These are phyloP conservation scores for Botrytis paeoniae DNA, from an alignment of 2,329 filamentous ascomycete genomes.

Conservation along the genomic window DNA sequence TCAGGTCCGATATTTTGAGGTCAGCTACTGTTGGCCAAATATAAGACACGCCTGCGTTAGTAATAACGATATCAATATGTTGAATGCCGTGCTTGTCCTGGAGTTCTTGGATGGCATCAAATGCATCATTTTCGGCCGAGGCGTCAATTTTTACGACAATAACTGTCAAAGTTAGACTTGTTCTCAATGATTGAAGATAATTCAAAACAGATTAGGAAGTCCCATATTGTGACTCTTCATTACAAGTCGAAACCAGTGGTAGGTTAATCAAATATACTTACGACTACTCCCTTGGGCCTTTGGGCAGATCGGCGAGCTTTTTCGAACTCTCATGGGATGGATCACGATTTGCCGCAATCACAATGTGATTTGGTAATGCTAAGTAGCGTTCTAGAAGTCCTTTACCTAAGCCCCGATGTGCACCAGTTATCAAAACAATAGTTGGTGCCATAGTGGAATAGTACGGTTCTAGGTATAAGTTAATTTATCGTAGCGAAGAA, in stretches of 20 bases:
- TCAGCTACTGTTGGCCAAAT: background rate
- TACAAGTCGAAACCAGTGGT: background rate
- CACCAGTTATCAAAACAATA: slow-evolving; percentile 1
- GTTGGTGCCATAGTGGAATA: background rate
- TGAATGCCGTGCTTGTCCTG: background rate
- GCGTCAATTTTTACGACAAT: background rate
- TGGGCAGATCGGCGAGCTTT: slow-evolving; percentile 32
- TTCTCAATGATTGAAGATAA: background rate
- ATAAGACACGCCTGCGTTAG: background rate
- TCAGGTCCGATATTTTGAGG: background rate
- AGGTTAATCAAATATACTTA: background rate
- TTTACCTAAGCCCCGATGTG: background rate
- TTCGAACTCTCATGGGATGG: slow-evolving; percentile 29
- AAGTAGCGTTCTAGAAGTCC: background rate
- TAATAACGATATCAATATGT: background rate
- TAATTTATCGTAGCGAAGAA: background rate
- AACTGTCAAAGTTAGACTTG: background rate
- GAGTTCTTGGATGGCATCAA: background rate
- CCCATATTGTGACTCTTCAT: background rate
- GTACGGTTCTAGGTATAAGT: background rate
- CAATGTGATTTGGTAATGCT: slow-evolving; percentile 37
- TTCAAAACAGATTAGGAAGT: background rate
- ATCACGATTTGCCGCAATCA: slow-evolving; percentile 42
- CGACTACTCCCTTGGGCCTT: background rate
- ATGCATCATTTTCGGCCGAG: background rate